phyloP scores from a whole-genome alignment of 768 basidiomycete species.

The Leccinum boreale region DNA sequence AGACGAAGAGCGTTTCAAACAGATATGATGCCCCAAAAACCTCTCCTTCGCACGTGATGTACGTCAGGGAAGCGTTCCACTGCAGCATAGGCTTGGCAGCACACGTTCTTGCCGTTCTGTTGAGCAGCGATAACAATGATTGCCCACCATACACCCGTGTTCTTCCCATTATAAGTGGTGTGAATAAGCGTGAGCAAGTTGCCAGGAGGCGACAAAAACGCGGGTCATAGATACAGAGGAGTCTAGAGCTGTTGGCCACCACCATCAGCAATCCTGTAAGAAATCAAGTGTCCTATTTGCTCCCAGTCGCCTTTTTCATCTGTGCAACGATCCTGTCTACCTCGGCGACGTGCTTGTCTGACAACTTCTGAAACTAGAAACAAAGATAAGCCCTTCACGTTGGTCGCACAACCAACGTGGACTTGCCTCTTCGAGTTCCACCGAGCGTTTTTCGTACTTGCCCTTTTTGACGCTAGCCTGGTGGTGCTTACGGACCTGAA shows the following conservation, averaged over 20 bases:
- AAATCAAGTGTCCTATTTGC: slow-evolving; percentile 15
- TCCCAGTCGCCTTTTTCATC: slow-evolving; percentile 55
- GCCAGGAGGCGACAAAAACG: background rate
- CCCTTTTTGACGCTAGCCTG: slow-evolving; percentile 65
- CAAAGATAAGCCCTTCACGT: background rate
- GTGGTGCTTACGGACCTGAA: slow-evolving; percentile 72
- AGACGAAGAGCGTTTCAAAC: no score
- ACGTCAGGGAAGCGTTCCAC: no score
- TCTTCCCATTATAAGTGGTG: background rate
- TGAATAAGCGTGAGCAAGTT: background rate
- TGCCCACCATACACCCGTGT: background rate
- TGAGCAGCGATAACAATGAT: background rate
- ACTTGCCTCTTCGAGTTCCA: slow-evolving; percentile 62
- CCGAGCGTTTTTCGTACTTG: slow-evolving; percentile 63
- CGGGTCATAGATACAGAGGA: background rate
- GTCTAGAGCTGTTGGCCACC: background rate
- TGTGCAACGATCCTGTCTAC: slow-evolving; percentile 63
- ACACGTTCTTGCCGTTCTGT: background rate
- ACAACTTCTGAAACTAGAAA: slow-evolving; percentile 69
- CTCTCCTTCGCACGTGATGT: no score
- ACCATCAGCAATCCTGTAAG: background rate
- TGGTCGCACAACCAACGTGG: background rate
- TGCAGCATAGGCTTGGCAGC: background rate
- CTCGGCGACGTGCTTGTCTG: slow-evolving; percentile 58
- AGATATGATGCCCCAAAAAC: no score